Percentiles rank a stretch among this genome's conserved stretches.
These are phyloP conservation scores for Solanum piurae DNA, from an alignment of 257 asterid genomes.

Conservation along the genomic window DNA sequence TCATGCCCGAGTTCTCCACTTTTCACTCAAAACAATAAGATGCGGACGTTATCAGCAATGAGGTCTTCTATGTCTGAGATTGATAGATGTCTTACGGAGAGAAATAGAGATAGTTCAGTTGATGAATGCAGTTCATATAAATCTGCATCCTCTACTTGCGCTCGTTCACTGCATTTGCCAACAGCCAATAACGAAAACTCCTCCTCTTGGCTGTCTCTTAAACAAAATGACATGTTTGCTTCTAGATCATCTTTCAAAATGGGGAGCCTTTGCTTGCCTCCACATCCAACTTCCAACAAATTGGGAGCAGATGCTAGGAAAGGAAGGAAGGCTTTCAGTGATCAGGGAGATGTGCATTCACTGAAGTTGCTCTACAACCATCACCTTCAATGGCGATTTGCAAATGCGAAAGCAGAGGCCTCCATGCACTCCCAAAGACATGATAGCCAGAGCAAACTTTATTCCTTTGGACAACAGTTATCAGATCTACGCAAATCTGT, in stretches of 20 bases:
- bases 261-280: conserved; percentile 49
- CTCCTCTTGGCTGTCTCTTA: conserved; percentile 5
- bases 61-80: conserved; percentile 49
- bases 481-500: conserved; percentile 41
- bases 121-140: conserved; percentile 22
- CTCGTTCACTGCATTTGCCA: conserved; percentile 50
- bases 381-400: conserved; percentile 52
- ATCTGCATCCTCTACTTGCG: conserved; percentile 11
- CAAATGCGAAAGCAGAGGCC: conserved; percentile 64
- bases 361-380: conserved; percentile 53
- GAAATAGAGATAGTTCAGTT: conserved; percentile 16
- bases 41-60: conserved; percentile 14
- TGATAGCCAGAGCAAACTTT: conserved; percentile 51
- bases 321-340: conserved; percentile 31
- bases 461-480: conserved; percentile 38
- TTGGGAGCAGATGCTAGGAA: conserved; percentile 39
- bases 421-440: conserved; percentile 29
- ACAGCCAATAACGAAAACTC: background rate
- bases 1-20: conserved; percentile 59
- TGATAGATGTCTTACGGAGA: conserved; percentile 41
- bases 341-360: conserved; percentile 57
- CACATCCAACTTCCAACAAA: conserved; percentile 46
- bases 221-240: conserved; percentile 2
- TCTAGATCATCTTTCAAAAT: conserved; percentile 20
- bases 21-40: conserved; percentile 17